Conservation (phyloP, 345 rosid species). For the Carallia brachiata region DNA sequence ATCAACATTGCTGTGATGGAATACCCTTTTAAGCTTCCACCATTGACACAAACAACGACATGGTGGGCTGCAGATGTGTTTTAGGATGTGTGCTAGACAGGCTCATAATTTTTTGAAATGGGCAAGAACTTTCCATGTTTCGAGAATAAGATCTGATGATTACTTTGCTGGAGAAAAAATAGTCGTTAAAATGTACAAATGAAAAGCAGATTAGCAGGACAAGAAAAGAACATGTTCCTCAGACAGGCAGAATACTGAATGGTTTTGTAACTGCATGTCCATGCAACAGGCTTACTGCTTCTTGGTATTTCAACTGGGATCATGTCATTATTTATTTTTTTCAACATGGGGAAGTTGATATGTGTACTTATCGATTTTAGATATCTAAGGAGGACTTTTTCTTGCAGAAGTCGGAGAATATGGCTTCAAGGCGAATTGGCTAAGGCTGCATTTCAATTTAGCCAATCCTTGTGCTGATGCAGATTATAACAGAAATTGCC, state of each 20-base stretch:
- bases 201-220: neutral
- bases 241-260: neutral
- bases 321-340: neutral
- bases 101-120: neutral
- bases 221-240: neutral
- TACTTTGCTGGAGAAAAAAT: neutral
- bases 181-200: neutral
- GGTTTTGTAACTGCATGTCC: neutral
- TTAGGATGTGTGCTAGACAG: neutral
- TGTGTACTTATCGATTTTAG: neutral
- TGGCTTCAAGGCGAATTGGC: slow-evolving; percentile 45
- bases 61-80: neutral
- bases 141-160: neutral
- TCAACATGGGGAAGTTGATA: neutral
- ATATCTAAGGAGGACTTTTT: neutral
- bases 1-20: no score
- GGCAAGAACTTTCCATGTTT: neutral
- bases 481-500: neutral
- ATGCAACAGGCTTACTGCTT: neutral
- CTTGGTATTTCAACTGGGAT: neutral
- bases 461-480: neutral
- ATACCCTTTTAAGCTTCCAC: no score
- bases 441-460: slow-evolving; percentile 24
- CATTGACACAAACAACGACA: no score
- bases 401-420: slow-evolving; percentile 56